Percentiles rank a stretch among this genome's conserved stretches.
These are phyloP conservation scores for Aristolochia contorta DNA, from an alignment of 164 flowering plant species.

Conservation along the genomic window DNA sequence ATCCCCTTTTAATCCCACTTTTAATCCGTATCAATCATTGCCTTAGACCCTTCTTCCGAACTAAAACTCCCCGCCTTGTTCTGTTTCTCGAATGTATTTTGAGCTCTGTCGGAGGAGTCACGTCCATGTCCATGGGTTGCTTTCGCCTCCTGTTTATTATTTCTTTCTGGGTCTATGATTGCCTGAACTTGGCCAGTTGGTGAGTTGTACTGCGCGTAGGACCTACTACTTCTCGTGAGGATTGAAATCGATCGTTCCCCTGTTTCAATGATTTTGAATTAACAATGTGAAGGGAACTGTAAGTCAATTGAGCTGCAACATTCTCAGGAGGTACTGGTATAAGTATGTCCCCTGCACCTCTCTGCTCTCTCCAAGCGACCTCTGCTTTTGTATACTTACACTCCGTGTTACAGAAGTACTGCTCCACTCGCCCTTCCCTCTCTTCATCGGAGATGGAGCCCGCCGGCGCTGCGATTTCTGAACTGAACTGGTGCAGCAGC, in stretches of 20 bases:
- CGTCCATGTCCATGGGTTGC: no score
- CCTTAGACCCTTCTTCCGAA: no score
- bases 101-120: not conserved
- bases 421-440: not conserved
- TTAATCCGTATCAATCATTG: no score
- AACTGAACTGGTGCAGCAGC: constrained; percentile 44
- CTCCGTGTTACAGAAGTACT: not conserved
- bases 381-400: not conserved
- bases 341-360: constrained; percentile 9
- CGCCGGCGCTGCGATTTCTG: constrained; percentile 25
- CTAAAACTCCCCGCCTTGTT: no score
- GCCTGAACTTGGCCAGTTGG: constrained; percentile 27
- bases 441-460: constrained; percentile 40
- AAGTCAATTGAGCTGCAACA: constrained; percentile 22
- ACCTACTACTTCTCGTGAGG: constrained; percentile 12
- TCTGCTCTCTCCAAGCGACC: not conserved
- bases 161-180: constrained; percentile 8
- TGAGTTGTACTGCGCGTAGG: constrained; percentile 33
- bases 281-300: constrained; percentile 5
- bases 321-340: constrained; percentile 17
- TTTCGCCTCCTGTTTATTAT: no score
- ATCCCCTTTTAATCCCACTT: no score
- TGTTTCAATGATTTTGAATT: constrained; percentile 20
- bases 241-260: constrained; percentile 1
- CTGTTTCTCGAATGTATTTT: no score